Conservation (phyloP, 768 basidiomycete genomes). For the Leucogyrophana mollusca region DNA sequence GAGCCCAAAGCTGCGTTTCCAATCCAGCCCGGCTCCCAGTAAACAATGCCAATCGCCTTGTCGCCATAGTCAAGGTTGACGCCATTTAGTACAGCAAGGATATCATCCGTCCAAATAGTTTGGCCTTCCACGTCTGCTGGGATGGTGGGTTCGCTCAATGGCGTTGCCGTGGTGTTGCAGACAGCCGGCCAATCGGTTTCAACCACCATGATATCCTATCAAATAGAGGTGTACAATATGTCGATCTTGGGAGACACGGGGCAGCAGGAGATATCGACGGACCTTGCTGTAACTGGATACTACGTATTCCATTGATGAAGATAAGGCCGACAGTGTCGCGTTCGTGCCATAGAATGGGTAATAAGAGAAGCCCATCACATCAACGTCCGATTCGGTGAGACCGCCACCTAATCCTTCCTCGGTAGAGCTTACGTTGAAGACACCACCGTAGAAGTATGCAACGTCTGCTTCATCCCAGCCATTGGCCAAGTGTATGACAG, state of each 20-base stretch:
- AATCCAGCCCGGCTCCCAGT: constrained; percentile 70
- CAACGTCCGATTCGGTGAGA: constrained; percentile 47
- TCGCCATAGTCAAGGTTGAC: constrained; percentile 42
- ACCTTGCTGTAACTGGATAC: constrained; percentile 51
- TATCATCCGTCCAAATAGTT: constrained; percentile 49
- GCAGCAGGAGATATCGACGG: neutral
- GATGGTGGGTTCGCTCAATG: constrained; percentile 45
- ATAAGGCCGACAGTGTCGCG: constrained; percentile 51
- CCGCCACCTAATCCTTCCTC: constrained; percentile 31
- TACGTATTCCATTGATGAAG: constrained; percentile 49
- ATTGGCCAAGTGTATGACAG: constrained; percentile 61
- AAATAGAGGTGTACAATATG: neutral
- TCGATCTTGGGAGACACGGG: neutral
- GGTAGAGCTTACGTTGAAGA: constrained; percentile 39
- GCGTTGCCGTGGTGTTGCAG: constrained; percentile 40
- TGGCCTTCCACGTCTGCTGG: constrained; percentile 52
- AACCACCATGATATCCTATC: constrained; percentile 54
- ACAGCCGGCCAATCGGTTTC: constrained; percentile 64
- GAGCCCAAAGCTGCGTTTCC: constrained; percentile 45
- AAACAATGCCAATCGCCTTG: constrained; percentile 49
- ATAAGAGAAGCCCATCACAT: constrained; percentile 63
- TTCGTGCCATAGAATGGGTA: constrained; percentile 62
- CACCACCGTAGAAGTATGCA: constrained; percentile 47
- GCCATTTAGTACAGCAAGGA: constrained; percentile 43
- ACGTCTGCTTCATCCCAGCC: constrained; percentile 53